Conservation (phyloP, 208 protist species). For the Zelonia costaricensis region DNA sequence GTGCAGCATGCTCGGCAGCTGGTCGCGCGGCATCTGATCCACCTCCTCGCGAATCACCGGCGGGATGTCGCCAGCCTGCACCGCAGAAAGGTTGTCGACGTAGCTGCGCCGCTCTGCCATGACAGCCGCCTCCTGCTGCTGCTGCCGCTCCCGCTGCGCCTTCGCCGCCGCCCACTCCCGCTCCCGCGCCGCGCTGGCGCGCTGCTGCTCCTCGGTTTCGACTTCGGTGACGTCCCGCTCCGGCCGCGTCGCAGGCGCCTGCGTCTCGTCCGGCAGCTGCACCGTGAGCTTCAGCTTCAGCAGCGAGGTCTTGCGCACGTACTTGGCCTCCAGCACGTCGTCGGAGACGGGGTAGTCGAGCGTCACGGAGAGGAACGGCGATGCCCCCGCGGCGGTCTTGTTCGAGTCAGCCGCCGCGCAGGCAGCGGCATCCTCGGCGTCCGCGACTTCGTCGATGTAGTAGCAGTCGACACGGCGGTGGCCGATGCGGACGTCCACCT, state of each 20-base stretch:
- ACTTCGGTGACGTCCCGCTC: slow-evolving; percentile 61
- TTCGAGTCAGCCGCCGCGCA: not conserved
- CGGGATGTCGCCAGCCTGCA: slow-evolving; percentile 78
- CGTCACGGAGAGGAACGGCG: slow-evolving; percentile 56
- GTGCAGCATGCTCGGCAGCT: slow-evolving; percentile 68
- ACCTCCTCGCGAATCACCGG: slow-evolving; percentile 74
- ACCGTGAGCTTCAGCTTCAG: slow-evolving; percentile 69
- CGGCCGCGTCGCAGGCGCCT: slow-evolving; percentile 33
- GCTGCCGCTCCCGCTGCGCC: slow-evolving; percentile 27
- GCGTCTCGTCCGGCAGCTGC: slow-evolving; percentile 75
- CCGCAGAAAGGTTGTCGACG: slow-evolving; percentile 73
- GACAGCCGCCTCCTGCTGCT: slow-evolving; percentile 57
- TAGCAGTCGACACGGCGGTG: slow-evolving; percentile 49
- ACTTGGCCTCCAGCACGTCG: slow-evolving; percentile 66
- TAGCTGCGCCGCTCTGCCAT: slow-evolving; percentile 71
- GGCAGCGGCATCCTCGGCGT: not conserved
- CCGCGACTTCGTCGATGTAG: slow-evolving; percentile 57
- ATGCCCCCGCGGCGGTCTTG: not conserved
- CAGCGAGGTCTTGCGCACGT: slow-evolving; percentile 64
- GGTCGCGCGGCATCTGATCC: slow-evolving; percentile 64
- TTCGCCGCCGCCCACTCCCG: slow-evolving; percentile 33
- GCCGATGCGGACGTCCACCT: slow-evolving; percentile 76
- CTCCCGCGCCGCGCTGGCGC: slow-evolving; percentile 28
- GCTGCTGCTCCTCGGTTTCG: slow-evolving; percentile 66
- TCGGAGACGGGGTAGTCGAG: slow-evolving; percentile 84